Conservation (phyloP, 768 basidiomycete species). For the Nevesoporus exiguus region DNA sequence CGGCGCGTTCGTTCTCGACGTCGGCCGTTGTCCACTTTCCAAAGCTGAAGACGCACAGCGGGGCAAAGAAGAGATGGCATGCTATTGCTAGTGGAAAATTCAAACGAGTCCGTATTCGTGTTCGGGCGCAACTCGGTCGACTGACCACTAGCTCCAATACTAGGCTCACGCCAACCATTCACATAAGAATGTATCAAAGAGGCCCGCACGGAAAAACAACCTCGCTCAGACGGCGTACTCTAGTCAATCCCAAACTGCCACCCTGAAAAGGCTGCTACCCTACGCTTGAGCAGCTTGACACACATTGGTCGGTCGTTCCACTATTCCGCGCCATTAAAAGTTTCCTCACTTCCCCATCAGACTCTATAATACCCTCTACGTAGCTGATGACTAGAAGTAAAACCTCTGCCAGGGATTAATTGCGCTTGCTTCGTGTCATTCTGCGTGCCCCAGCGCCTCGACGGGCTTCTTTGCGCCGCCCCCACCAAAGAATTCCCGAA, state of each 20-base stretch:
- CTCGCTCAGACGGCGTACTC: constrained; percentile 67
- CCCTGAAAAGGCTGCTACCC: constrained; percentile 68
- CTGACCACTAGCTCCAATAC: neutral
- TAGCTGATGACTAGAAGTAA: constrained; percentile 8
- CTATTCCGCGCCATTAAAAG: neutral
- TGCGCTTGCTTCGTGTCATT: constrained; percentile 24
- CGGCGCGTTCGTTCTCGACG: constrained; percentile 55
- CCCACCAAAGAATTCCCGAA: constrained; percentile 68
- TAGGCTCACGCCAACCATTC: constrained; percentile 70
- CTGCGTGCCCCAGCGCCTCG: constrained; percentile 12
- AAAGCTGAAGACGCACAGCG: constrained; percentile 78
- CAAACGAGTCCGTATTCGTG: constrained; percentile 59
- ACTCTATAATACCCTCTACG: constrained; percentile 3
- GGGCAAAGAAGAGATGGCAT: constrained; percentile 79
- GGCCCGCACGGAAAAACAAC: constrained; percentile 60
- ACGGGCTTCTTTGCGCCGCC: constrained; percentile 9
- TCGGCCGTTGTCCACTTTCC: constrained; percentile 55
- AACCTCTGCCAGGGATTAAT: constrained; percentile 4
- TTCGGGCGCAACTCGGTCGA: neutral
- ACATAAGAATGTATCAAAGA: constrained; percentile 70
- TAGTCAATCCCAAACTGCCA: constrained; percentile 57
- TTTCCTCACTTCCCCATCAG: constrained; percentile 3
- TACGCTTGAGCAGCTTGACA: constrained; percentile 45
- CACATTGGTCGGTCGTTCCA: constrained; percentile 15
- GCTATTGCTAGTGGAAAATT: constrained; percentile 65